Conservation (phyloP, 2,329 filamentous ascomycete genomes). For the Xylariaceae sp. region DNA sequence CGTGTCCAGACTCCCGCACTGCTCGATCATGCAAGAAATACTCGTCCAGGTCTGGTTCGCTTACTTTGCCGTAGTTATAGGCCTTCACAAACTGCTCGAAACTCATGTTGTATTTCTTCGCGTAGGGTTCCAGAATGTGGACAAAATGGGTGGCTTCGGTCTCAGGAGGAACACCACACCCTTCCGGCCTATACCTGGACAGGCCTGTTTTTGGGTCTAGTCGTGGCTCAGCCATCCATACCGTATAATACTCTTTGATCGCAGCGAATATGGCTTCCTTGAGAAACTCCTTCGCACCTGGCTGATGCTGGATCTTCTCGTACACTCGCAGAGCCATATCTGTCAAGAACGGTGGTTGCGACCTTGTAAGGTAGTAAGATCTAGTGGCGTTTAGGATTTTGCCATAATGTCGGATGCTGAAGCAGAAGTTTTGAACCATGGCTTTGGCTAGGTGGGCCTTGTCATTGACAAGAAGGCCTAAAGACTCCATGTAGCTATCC, state of each 20-base stretch:
- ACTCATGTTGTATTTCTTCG: conserved; percentile 80
- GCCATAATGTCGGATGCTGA: conserved; percentile 97
- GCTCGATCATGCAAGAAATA: conserved; percentile 97
- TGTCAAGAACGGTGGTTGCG: conserved; percentile 94
- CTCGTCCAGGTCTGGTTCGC: conserved; percentile 87
- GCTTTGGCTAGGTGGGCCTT: conserved; percentile 86
- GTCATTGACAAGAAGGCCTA: conserved; percentile 86
- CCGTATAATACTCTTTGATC: conserved; percentile 94
- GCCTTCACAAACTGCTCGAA: conserved; percentile 86
- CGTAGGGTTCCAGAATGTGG: conserved; percentile 82
- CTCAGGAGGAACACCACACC: conserved; percentile 86
- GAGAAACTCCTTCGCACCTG: conserved; percentile 81
- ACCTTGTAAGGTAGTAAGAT: conserved; percentile 92
- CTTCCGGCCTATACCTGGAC: conserved; percentile 84
- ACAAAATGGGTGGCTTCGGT: conserved; percentile 88
- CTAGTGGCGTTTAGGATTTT: conserved; percentile 98
- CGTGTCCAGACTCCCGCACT: conserved; percentile 94
- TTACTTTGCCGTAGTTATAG: conserved; percentile 80
- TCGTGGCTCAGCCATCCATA: conserved; percentile 83
- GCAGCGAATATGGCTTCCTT: conserved; percentile 81
- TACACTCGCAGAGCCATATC: conserved; percentile 96
- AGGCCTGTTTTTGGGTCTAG: conserved; percentile 79
- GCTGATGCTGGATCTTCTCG: conserved; percentile 88
- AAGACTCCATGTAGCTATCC: conserved; percentile 98
- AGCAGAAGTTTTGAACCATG: conserved; percentile 97